Evolutionary conservation across 1,139 yeast species (phyloP), one percentile per base, ranked within the genome.

Genomic region (Nakaseomyces bracarensis): DNA sequence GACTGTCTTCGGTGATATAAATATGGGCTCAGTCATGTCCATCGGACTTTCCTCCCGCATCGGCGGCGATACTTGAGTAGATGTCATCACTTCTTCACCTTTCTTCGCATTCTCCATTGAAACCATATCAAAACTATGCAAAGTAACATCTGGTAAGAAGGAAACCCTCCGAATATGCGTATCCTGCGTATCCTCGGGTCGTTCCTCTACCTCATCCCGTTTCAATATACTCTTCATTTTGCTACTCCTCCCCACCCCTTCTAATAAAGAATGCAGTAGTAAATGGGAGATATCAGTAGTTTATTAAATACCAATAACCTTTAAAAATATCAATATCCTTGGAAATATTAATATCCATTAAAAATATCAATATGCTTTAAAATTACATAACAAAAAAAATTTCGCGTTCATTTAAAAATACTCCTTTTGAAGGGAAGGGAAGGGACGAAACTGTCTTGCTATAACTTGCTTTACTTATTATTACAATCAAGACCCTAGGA

Each of bases 101-200:
- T 16, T 38, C 22, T 23, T 52, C 6, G n/a, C 11, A 50, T 19
- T 49, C 51, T 27, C 10, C 6, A 49, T 55, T 2, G 75, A 72
- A 4, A 73, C 65, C 45, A 72, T 61, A 47, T 74, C 78, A 43
- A 80, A 75, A 51, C 78, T 79, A 58, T 80, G 86, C 28, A 81
- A 63, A 0, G 86, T 80, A 0, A 80, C 87, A 52, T 80, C 87
- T 1, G 85, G 85, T 1, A 86, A 85, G 65, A 81, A 81, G 1
- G 85, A 79, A 0, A 81, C 87, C 28, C 87, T 61, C 50, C 87
- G 26, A 4, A 21, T 13, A 13, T 8, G 11, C 6, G 11, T 15
- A 6, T 7, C 11, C 10, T 11, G n/a, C 22, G 21, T 11, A 9
- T 18, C 22, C 20, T 19, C 34, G n/a, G 13, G 14, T 14, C 19